Conservation (phyloP, 495 filamentous ascomycete species). For the Xylaria sp. region DNA sequence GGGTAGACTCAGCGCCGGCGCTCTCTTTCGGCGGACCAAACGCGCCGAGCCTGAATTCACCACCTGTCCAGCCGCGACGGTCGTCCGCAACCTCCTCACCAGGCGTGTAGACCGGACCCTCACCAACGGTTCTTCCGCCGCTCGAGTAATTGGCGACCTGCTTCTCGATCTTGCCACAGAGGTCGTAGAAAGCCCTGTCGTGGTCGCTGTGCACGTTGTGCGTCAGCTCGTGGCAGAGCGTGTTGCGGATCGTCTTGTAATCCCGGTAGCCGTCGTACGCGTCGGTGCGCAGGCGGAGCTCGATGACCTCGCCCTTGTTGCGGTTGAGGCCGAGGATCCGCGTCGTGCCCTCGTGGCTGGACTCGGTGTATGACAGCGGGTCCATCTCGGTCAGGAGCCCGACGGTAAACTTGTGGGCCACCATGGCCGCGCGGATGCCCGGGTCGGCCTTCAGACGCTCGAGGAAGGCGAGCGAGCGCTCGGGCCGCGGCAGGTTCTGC, state of each 20-base stretch:
- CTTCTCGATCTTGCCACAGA: constrained; percentile 82
- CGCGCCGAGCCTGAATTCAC: constrained; percentile 82
- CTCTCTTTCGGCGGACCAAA: constrained; percentile 39
- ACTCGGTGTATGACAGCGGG: constrained; percentile 75
- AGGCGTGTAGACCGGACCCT: constrained; percentile 72
- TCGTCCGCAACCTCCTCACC: constrained; percentile 68
- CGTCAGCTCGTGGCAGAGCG: constrained; percentile 92
- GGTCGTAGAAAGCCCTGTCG: constrained; percentile 85
- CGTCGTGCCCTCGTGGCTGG: constrained; percentile 67
- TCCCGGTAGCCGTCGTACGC: constrained; percentile 93
- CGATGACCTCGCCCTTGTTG: constrained; percentile 88
- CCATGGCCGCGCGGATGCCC: constrained; percentile 84
- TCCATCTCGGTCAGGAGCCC: constrained; percentile 94
- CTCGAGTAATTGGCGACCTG: constrained; percentile 84
- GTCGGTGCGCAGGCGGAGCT: constrained; percentile 88
- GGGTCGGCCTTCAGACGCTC: constrained; percentile 79
- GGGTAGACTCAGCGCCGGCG: constrained; percentile 30
- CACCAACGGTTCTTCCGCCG: constrained; percentile 68
- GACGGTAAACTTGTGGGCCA: constrained; percentile 83
- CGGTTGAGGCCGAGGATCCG: constrained; percentile 88
- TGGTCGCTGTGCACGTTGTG: constrained; percentile 88
- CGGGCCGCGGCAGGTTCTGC: constrained; percentile 76
- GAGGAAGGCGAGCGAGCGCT: constrained; percentile 73
- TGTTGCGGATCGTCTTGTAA: constrained; percentile 87
- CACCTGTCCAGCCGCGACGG: constrained; percentile 86